phyloP scores from a whole-genome alignment of 2,329 filamentous ascomycete species.

The Fusarium sp. region DNA sequence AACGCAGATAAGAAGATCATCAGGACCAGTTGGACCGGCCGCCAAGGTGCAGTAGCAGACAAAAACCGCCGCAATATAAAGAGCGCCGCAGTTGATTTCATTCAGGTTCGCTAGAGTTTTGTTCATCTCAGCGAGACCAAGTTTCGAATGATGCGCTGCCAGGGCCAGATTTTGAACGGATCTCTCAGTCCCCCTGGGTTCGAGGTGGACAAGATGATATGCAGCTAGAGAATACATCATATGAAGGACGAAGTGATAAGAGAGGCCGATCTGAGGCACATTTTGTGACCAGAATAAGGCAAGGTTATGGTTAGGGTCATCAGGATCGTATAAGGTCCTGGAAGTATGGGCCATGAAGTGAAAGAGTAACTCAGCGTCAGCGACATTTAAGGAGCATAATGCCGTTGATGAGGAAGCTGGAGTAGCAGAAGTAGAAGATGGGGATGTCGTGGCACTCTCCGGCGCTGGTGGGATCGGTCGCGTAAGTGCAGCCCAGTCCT shows the following conservation, averaged over 20 bases:
- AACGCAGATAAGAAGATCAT: conserved; percentile 47
- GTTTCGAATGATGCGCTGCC: conserved; percentile 43
- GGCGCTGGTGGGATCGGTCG: conserved; percentile 29
- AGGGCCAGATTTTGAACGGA: conserved; percentile 33
- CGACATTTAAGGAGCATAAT: conserved; percentile 42
- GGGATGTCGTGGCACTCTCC: conserved; percentile 42
- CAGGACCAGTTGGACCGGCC: conserved; percentile 43
- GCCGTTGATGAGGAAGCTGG: conserved; percentile 38
- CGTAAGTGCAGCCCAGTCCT: conserved; percentile 46
- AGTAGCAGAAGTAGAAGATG: conserved; percentile 38
- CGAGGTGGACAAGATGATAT: conserved; percentile 43
- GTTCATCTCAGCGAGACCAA: conserved; percentile 45
- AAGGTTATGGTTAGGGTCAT: conserved; percentile 34
- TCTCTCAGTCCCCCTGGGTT: conserved; percentile 34
- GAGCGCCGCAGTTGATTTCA: conserved; percentile 46
- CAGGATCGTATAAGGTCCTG: conserved; percentile 36
- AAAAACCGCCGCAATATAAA: conserved; percentile 46
- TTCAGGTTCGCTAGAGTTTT: conserved; percentile 40
- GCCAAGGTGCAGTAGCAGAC: conserved; percentile 49
- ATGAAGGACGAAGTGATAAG: conserved; percentile 47
- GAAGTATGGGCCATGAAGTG: conserved; percentile 45
- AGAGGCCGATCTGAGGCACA: conserved; percentile 45
- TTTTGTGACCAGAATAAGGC: conserved; percentile 46
- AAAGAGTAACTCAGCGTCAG: conserved; percentile 48
- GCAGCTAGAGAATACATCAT: conserved; percentile 45